A percentile compares a stretch with the other conserved stretches of the same genome.
phyloP scores from a whole-genome alignment of 2,329 filamentous ascomycete species.

The Incumbomyces lentus region DNA sequence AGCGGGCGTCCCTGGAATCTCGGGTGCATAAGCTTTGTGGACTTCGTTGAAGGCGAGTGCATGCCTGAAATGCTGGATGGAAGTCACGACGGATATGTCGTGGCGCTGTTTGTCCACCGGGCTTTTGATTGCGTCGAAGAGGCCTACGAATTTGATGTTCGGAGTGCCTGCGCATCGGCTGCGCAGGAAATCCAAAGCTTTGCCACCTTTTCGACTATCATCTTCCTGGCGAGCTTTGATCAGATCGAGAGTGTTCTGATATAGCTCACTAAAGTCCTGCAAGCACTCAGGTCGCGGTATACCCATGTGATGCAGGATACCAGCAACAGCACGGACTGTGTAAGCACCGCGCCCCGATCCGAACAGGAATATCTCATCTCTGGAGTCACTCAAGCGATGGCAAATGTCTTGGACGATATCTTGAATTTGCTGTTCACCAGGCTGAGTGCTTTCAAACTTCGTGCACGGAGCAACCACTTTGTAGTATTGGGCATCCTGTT shows the following conservation, averaged over 20 bases:
- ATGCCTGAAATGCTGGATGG: conserved; percentile 28
- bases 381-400: conserved; percentile 11
- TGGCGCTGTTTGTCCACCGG: conserved; percentile 20
- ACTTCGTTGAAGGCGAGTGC: conserved; percentile 33
- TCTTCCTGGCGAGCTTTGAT: conserved; percentile 15
- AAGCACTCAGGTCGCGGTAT: conserved; percentile 17
- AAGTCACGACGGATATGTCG: conserved; percentile 27
- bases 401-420: conserved; percentile 13
- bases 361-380: conserved; percentile 33
- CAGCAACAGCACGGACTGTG: conserved; percentile 31
- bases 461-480: conserved; percentile 11
- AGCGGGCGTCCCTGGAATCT: conserved; percentile 18
- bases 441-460: conserved; percentile 2
- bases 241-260: conserved; percentile 21
- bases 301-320: conserved; percentile 29
- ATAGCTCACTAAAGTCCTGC: conserved; percentile 23
- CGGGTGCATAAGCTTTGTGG: conserved; percentile 22
- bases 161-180: conserved; percentile 20
- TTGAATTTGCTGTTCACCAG: conserved; percentile 17
- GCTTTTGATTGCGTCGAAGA: conserved; percentile 30
- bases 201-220: conserved; percentile 15
- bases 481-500: conserved; percentile 17
- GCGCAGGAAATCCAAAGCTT: conserved; percentile 13
- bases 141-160: conserved; percentile 29
- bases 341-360: conserved; percentile 33